Conservation (phyloP, 805 yeast species). For the Kodamaea lidongshanica region DNA sequence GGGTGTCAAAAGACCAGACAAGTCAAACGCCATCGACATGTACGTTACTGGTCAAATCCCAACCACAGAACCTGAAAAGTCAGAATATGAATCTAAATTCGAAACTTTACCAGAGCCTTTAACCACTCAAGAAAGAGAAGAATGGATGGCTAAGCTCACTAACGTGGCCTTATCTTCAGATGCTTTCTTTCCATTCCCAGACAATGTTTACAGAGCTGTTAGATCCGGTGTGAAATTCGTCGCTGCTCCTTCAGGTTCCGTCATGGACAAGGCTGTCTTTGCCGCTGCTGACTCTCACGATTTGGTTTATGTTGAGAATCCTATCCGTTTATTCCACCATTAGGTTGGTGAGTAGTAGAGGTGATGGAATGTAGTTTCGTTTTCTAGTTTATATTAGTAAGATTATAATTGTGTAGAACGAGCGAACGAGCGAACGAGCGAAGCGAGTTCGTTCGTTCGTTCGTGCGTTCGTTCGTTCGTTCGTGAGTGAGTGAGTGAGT, state of each 20-base stretch:
- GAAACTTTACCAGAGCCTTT: conserved; percentile 78
- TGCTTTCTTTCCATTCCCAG: conserved; percentile 99
- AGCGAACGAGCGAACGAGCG: no score
- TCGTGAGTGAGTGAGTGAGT: no score
- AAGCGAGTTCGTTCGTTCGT: no score
- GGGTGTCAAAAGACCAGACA: conserved; percentile 97
- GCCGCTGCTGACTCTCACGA: conserved; percentile 90
- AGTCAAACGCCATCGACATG: conserved; percentile 95
- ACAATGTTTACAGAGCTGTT: conserved; percentile 95
- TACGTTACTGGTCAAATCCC: conserved; percentile 91
- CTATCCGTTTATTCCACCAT: conserved; percentile 97
- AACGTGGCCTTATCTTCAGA: conserved; percentile 93
- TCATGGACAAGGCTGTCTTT: conserved; percentile 93
- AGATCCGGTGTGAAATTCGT: conserved; percentile 93
- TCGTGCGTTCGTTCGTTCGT: no score
- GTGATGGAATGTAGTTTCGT: no score
- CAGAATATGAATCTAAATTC: conserved; percentile 87
- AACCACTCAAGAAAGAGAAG: conserved; percentile 74
- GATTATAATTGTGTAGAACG: no score
- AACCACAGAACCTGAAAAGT: conserved; percentile 82
- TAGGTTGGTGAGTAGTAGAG: no score
- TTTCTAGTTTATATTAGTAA: no score
- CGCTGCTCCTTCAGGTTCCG: conserved; percentile 97
- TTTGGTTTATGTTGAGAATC: conserved; percentile 92
- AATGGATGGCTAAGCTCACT: conserved; percentile 74